Evolutionary conservation across 805 yeast genomes (phyloP).

Genomic region (Cyberlindnera maclurae): DNA sequence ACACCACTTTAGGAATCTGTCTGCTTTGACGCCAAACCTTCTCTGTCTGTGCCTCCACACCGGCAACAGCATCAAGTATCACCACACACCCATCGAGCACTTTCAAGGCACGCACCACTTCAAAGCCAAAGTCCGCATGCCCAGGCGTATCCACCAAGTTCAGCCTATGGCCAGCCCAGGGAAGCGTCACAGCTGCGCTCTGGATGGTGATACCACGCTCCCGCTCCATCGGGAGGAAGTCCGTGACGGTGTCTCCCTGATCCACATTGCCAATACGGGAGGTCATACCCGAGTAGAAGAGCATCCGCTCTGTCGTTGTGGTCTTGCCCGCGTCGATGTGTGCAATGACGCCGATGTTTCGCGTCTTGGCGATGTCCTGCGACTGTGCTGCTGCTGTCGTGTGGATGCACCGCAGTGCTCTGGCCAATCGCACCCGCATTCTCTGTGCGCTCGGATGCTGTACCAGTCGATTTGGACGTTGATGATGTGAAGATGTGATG

Average conservation of each 20-base stretch:
- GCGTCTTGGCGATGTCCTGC: constrained; percentile 27
- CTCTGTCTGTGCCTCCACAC: constrained; percentile 97
- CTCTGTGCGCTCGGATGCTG: no score
- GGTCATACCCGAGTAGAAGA: constrained; percentile 81
- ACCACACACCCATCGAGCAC: constrained; percentile 94
- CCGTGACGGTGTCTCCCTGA: constrained; percentile 94
- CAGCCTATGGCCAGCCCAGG: constrained; percentile 72
- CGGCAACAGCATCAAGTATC: constrained; percentile 91
- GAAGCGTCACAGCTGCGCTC: constrained; percentile 88
- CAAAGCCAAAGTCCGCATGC: constrained; percentile 95
- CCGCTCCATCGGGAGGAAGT: constrained; percentile 82
- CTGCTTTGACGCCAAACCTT: constrained; percentile 91
- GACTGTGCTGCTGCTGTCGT: no score
- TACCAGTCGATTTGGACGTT: no score
- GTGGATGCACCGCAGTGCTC: no score
- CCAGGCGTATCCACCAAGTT: constrained; percentile 97
- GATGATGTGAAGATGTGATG: no score
- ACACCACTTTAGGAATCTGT: constrained; percentile 71
- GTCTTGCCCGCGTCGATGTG: constrained; percentile 99
- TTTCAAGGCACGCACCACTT: constrained; percentile 81
- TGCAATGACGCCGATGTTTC: constrained; percentile 96
- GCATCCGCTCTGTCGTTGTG: constrained; percentile 93
- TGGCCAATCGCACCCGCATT: no score
- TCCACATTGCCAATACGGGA: constrained; percentile 86
- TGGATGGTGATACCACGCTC: constrained; percentile 94